phyloP scores from a whole-genome alignment of 1,284 basidiomycete genomes.

The Malassezia furfur region DNA sequence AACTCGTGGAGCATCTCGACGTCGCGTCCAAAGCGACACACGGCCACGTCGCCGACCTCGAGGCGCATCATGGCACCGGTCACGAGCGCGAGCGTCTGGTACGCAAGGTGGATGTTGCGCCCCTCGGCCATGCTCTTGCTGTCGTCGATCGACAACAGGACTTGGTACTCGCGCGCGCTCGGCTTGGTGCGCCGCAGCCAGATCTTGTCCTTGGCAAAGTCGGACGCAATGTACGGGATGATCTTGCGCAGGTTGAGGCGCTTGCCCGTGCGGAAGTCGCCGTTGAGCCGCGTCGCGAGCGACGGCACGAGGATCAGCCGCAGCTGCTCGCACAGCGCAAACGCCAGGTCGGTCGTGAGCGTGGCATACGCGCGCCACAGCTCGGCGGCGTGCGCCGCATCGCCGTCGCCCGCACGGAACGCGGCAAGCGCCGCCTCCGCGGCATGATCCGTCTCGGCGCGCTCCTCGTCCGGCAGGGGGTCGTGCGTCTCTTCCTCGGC shows the following conservation, averaged over 20 bases:
- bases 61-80: slow-evolving; percentile 80
- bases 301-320: slow-evolving; percentile 94
- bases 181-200: slow-evolving; percentile 93
- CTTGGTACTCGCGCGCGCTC: slow-evolving; percentile 88
- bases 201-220: slow-evolving; percentile 99
- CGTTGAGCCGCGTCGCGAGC: slow-evolving; percentile 81
- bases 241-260: slow-evolving; percentile 99
- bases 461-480: slow-evolving; percentile 31
- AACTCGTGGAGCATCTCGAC: slow-evolving; percentile 85
- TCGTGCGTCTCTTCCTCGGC: slow-evolving; percentile 21
- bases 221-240: slow-evolving; percentile 93
- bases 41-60: slow-evolving; percentile 85
- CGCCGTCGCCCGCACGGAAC: slow-evolving; percentile 60
- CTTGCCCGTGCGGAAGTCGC: slow-evolving; percentile 96
- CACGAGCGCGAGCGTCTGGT: slow-evolving; percentile 84
- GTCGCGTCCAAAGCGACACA: slow-evolving; percentile 78
- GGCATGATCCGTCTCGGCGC: slow-evolving; percentile 23
- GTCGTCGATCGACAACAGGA: slow-evolving; percentile 89
- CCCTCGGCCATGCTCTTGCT: slow-evolving; percentile 92
- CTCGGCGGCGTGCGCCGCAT: slow-evolving; percentile 57
- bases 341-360: slow-evolving; percentile 81
- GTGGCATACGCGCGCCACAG: slow-evolving; percentile 85
- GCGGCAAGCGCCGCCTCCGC: slow-evolving; percentile 39
- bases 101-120: slow-evolving; percentile 84
- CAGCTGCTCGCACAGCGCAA: slow-evolving; percentile 70